Evolutionary conservation across 495 filamentous ascomycete species (phyloP).

Genomic region (Tuber brumale): DNA sequence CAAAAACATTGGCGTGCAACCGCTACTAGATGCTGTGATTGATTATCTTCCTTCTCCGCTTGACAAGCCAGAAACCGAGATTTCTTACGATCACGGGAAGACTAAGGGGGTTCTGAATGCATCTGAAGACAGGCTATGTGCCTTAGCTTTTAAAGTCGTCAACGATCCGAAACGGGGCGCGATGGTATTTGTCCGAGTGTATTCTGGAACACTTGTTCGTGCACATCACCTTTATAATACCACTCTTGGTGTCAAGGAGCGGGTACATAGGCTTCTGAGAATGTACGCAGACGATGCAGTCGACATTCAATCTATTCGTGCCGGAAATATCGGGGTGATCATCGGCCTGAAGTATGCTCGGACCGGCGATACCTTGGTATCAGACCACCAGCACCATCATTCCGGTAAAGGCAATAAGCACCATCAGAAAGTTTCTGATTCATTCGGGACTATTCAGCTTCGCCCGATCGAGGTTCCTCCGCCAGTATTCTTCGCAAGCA

Average conservation of each 20-base stretch:
- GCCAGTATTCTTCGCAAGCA: constrained; percentile 88
- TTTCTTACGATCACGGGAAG: constrained; percentile 54
- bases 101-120: constrained; percentile 51
- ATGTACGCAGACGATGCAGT: constrained; percentile 89
- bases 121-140: constrained; percentile 54
- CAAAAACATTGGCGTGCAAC: constrained; percentile 88
- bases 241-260: constrained; percentile 72
- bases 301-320: constrained; percentile 68
- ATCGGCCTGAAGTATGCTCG: constrained; percentile 80
- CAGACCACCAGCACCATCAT: constrained; percentile 33
- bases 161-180: constrained; percentile 79
- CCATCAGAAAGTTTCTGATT: constrained; percentile 10
- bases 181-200: constrained; percentile 86
- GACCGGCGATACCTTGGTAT: constrained; percentile 86
- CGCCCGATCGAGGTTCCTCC: constrained; percentile 85
- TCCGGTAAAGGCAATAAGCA: constrained; percentile 23
- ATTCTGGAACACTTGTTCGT: constrained; percentile 70
- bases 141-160: constrained; percentile 94
- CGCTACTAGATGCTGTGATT: constrained; percentile 78
- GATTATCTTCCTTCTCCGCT: constrained; percentile 77
- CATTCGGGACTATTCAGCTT: constrained; percentile 58
- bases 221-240: constrained; percentile 79
- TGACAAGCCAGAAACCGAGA: constrained; percentile 70
- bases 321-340: constrained; percentile 95
- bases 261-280: constrained; percentile 71